Percentiles rank a stretch among this genome's conserved stretches.
Conservation (phyloP, 441 rosid species). For the Metrosideros polymorpha region DNA sequence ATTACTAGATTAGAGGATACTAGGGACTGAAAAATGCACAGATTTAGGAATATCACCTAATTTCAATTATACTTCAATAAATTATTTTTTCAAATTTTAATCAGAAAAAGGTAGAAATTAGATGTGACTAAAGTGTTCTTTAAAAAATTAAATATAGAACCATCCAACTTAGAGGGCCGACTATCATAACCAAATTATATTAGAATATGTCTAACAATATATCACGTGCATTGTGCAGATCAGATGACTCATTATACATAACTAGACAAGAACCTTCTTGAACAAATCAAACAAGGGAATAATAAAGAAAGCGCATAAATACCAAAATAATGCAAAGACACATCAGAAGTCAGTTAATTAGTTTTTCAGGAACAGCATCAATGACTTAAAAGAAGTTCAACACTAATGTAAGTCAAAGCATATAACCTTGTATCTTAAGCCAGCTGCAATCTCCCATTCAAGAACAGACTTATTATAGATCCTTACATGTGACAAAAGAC, state of each 20-base stretch:
- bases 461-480: slow-evolving; percentile 84
- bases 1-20: background rate
- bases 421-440: slow-evolving; percentile 70
- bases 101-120: background rate
- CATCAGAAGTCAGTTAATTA: background rate
- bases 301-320: background rate
- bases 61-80: background rate
- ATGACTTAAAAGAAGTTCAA: background rate
- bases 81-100: background rate
- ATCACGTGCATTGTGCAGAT: background rate
- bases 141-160: background rate
- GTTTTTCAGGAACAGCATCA: background rate
- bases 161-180: background rate
- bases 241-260: background rate
- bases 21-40: background rate
- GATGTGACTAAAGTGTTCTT: background rate
- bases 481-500: slow-evolving; percentile 65
- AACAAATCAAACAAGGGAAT: background rate
- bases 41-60: background rate
- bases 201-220: background rate
- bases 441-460: slow-evolving; percentile 89
- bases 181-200: background rate
- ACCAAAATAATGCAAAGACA: background rate
- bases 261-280: background rate
- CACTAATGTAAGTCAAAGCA: background rate